Conservation (phyloP, 345 rosid species). For the Garcia nutans region DNA sequence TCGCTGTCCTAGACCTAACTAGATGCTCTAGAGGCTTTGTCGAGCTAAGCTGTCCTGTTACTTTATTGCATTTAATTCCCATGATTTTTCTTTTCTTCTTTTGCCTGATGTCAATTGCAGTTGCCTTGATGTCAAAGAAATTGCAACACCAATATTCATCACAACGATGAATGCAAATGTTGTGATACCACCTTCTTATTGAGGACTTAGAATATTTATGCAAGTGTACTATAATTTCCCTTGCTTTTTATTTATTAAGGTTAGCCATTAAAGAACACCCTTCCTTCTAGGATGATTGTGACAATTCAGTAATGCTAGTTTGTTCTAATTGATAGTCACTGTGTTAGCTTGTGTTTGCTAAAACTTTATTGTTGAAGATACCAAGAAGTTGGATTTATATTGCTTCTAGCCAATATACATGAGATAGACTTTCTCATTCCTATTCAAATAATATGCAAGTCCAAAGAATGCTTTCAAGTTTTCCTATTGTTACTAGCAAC, state of each 20-base stretch:
- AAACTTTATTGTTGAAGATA: too few species aligned
- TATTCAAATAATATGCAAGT: too few species aligned
- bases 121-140: neutral
- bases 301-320: neutral
- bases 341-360: neutral
- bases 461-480: too few species aligned
- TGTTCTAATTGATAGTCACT: neutral
- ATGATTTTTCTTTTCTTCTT: neutral
- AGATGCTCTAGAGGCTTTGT: conserved; percentile 1
- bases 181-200: neutral
- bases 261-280: too few species aligned
- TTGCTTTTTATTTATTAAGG: too few species aligned
- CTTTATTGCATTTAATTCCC: neutral
- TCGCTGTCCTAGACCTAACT: neutral
- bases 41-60: neutral
- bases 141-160: neutral
- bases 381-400: too few species aligned
- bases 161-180: neutral
- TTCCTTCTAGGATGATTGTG: neutral
- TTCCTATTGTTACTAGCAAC: too few species aligned
- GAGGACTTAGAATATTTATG: too few species aligned
- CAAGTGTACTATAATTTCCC: too few species aligned
- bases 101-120: neutral
- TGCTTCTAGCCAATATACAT: too few species aligned
- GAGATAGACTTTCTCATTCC: too few species aligned